Evolutionary conservation across 345 rosid species (phyloP), one percentile per base, ranked within the genome.

Genomic region (Geranium rotundifolium): DNA sequence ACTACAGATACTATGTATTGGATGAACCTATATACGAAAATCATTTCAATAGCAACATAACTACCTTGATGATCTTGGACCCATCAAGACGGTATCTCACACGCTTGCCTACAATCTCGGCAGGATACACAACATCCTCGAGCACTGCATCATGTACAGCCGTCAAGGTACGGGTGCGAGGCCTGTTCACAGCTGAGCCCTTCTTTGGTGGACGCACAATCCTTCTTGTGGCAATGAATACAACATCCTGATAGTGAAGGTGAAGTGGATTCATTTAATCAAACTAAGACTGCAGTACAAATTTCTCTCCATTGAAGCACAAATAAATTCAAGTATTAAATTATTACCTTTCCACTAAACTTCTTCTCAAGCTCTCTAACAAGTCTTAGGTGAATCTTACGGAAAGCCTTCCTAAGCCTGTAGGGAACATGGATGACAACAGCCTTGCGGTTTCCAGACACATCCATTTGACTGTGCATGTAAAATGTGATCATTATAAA

Each of bases 301-400:
- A 23, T 23, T 23, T 23, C 27, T 23, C 27, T 23, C 27, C 1
- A 23, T 23, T 23, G 27, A 2, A 23, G 2, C 1, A 23, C 27
- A 23, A 23, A 23, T 23, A 23, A 23, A 23, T 23, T 23, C 27
- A 23, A 23, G 27, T 23, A 23, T 23, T 23, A 23, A 23, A 23
- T 23, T 23, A 23, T 23, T 23, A 23, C 27, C 27, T 23, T 23
- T 23, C 79, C 79, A 65, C 79, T 75, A 70, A 75, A 75, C 58
- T 75, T 75, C 19, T 75, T 75, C 76, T 75, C 79, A 54, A 75
- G 67, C 70, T 75, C 79, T 30, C 79, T 68, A 55, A 75, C 79
- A 57, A 71, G 72, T 18, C 76, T 65, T 17, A 68, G 62, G 58
- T 75, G 79, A 60, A 71, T 63, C 73, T 75, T 75, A 7, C 76